Evolutionary conservation across 306 rosid species (phyloP).

Genomic region (Cyamopsis tetragonoloba): DNA sequence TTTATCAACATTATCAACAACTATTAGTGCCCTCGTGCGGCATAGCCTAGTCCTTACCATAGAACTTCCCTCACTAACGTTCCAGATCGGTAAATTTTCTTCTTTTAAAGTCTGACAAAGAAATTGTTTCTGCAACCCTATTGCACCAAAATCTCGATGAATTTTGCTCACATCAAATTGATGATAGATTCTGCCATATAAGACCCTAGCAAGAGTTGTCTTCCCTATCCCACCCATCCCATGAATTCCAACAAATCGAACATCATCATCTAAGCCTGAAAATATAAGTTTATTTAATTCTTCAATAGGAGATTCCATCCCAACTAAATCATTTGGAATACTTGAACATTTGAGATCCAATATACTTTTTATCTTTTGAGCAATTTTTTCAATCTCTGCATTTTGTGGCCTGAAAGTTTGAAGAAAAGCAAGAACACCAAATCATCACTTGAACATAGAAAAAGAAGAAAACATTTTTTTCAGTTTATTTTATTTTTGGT

Average conservation of each 20-base stretch:
- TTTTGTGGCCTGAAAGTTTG: not conserved
- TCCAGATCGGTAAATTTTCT: not conserved
- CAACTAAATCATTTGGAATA: constrained; percentile 23
- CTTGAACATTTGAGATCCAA: not conserved
- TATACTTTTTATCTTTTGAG: not conserved
- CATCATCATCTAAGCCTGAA: not conserved
- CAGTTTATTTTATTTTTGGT: no score
- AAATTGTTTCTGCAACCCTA: not conserved
- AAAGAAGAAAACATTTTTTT: no score
- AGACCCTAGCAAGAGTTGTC: not conserved
- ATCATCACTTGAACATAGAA: not conserved
- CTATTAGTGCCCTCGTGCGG: not conserved
- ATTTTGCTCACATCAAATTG: not conserved
- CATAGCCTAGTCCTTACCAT: not conserved
- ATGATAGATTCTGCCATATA: not conserved
- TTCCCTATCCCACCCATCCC: constrained; percentile 38
- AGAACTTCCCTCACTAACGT: accelerated
- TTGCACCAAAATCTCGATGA: not conserved
- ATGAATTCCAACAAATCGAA: constrained; percentile 7
- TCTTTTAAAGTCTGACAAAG: not conserved
- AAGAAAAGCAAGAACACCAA: not conserved
- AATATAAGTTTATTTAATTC: not conserved
- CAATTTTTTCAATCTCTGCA: not conserved
- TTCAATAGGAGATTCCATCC: not conserved
- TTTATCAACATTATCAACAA: not conserved